These are phyloP conservation scores for Canariomyces notabilis DNA, from an alignment of 2,329 filamentous ascomycete genomes.

Conservation along the genomic window DNA sequence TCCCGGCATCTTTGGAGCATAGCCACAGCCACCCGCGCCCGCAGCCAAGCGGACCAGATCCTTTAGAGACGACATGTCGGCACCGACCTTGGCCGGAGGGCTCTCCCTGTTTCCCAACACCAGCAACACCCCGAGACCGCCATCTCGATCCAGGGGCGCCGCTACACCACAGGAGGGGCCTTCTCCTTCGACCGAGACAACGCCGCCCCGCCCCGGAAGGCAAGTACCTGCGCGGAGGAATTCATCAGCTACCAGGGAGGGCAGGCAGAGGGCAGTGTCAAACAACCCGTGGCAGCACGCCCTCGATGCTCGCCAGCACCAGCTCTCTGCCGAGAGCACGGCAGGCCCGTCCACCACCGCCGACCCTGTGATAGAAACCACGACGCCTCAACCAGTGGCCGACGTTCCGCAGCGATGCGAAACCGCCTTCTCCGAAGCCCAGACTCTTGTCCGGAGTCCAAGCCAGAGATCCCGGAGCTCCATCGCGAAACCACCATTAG, in stretches of 20 bases:
- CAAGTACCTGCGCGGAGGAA: conserved; percentile 32
- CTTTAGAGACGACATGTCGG: conserved; percentile 39
- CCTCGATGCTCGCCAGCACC: conserved; percentile 15
- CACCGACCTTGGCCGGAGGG: conserved; percentile 37
- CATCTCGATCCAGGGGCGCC: conserved; percentile 40
- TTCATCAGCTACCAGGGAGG: conserved; percentile 31
- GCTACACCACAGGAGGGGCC: conserved; percentile 33
- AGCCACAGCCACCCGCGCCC: neutral
- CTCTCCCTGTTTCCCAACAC: conserved; percentile 56
- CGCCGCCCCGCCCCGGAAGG: conserved; percentile 30
- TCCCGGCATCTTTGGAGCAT: too few relatives aligned
- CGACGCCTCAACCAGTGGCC: conserved; percentile 35
- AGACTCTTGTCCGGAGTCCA: conserved; percentile 44
- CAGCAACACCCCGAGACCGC: conserved; percentile 35
- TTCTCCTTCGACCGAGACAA: conserved; percentile 21
- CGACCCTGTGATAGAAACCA: conserved; percentile 15
- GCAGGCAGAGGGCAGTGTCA: conserved; percentile 26
- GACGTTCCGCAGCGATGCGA: conserved; percentile 44
- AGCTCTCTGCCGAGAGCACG: conserved; percentile 3
- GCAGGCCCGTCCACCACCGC: conserved; percentile 17
- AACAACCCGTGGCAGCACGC: conserved; percentile 26
- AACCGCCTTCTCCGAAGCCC: conserved; percentile 47
- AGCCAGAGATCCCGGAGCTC: conserved; percentile 51
- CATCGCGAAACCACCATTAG: conserved; percentile 50
- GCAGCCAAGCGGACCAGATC: conserved; percentile 2